Conservation (phyloP, 1,139 yeast species). For the Suhomyces chickasaworum region DNA sequence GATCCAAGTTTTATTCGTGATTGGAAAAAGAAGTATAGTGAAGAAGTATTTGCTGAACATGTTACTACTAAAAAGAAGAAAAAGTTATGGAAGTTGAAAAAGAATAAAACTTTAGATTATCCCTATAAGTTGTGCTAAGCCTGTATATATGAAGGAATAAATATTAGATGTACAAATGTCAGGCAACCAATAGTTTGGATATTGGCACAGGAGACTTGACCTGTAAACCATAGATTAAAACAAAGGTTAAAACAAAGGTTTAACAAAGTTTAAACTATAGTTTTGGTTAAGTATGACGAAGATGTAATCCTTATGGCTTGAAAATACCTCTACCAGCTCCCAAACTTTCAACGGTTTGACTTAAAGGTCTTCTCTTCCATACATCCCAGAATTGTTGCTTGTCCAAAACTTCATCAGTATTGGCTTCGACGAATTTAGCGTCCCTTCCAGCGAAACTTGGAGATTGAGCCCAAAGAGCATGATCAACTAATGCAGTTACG, state of each 20-base stretch:
- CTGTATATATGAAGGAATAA: conserved; percentile 13
- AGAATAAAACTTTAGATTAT: conserved; percentile 74
- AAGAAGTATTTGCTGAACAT: conserved; percentile 85
- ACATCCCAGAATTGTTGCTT: conserved; percentile 83
- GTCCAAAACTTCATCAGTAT: conserved; percentile 35
- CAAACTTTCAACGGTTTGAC: conserved; percentile 75
- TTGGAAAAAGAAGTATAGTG: conserved; percentile 77
- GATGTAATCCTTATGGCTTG: conserved; percentile 20
- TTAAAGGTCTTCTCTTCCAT: conserved; percentile 77
- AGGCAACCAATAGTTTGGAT: conserved; percentile 4
- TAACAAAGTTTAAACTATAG: no score
- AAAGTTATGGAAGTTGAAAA: conserved; percentile 84
- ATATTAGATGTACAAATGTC: conserved; percentile 12
- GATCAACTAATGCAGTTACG: conserved; percentile 43
- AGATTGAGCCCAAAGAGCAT: conserved; percentile 47
- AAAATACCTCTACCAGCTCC: conserved; percentile 66
- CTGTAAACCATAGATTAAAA: no score
- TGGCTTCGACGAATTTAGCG: conserved; percentile 38
- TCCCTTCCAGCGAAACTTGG: conserved; percentile 44
- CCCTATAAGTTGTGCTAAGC: conserved; percentile 57
- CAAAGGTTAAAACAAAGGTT: no score
- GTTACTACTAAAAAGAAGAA: conserved; percentile 78
- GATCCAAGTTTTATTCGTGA: conserved; percentile 85
- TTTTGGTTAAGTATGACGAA: conserved; percentile 3
- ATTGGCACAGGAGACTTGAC: conserved; percentile 2